Conservation (phyloP, 2,329 filamentous ascomycete genomes). For the Paramyrothecium sp. region DNA sequence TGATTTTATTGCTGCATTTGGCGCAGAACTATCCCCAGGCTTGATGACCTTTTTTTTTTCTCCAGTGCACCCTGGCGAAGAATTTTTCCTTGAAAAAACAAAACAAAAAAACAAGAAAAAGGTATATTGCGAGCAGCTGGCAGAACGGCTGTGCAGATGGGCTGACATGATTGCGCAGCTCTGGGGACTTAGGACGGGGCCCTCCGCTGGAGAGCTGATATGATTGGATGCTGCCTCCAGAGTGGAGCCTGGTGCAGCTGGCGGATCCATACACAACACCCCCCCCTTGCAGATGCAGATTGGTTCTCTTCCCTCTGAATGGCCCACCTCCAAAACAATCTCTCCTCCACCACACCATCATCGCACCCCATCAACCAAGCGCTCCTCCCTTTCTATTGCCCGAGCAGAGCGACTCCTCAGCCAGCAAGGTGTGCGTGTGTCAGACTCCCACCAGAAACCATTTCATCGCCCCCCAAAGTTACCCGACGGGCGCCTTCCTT, state of each 20-base stretch:
- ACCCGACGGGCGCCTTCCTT: not conserved
- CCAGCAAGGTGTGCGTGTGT: not conserved
- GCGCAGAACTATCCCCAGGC: too few relatives aligned
- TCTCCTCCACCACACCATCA: not conserved
- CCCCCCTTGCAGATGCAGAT: not conserved
- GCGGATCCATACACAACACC: not conserved
- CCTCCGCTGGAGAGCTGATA: not conserved
- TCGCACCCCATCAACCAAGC: not conserved
- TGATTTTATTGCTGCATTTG: too few relatives aligned
- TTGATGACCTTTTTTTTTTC: too few relatives aligned
- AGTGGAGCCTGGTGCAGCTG: not conserved
- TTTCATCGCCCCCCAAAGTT: not conserved
- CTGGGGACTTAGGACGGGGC: not conserved
- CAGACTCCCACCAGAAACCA: not conserved
- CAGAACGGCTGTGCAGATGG: not conserved
- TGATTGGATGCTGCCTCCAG: not conserved
- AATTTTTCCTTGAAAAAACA: too few relatives aligned
- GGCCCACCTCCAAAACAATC: not conserved
- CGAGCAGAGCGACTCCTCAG: not conserved
- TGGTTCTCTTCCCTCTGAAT: not conserved
- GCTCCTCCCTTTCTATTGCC: not conserved
- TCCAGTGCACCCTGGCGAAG: too few relatives aligned
- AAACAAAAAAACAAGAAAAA: too few relatives aligned
- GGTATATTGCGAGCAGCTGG: too few relatives aligned
- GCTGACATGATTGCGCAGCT: not conserved